phyloP scores from a whole-genome alignment of 1,139 yeast genomes.

The Nadsonia starkeyi-henricii region DNA sequence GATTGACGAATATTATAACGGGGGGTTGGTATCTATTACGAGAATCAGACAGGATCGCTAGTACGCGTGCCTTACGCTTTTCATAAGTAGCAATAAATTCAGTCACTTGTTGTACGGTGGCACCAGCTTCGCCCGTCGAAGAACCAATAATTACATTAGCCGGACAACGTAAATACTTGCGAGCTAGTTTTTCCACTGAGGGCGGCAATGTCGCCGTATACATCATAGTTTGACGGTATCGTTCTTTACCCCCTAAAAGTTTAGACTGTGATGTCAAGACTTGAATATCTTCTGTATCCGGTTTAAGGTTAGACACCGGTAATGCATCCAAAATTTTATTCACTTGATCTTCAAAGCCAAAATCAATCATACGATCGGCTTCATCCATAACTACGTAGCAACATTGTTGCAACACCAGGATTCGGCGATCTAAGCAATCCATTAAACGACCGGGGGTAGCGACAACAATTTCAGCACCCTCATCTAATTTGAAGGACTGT shows the following conservation, averaged over 20 bases:
- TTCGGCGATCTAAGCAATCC: slow-evolving; percentile 60
- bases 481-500: slow-evolving; percentile 42
- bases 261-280: slow-evolving; percentile 11
- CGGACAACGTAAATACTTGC: slow-evolving; percentile 44
- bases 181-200: slow-evolving; percentile 51
- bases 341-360: slow-evolving; percentile 83
- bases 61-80: slow-evolving; percentile 24
- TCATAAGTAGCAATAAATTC: slow-evolving; percentile 36
- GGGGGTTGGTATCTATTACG: slow-evolving; percentile 30
- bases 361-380: slow-evolving; percentile 88
- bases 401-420: slow-evolving; percentile 47
- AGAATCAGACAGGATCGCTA: slow-evolving; percentile 20
- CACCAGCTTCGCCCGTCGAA: slow-evolving; percentile 45
- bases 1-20: slow-evolving; percentile 71
- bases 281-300: slow-evolving; percentile 13
- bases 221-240: slow-evolving; percentile 54
- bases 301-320: slow-evolving; percentile 26
- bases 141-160: slow-evolving; percentile 54
- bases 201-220: slow-evolving; percentile 89
- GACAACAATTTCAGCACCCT: slow-evolving; percentile 69
- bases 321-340: slow-evolving; percentile 39
- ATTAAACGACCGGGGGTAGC: slow-evolving; percentile 90
- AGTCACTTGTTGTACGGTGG: slow-evolving; percentile 54
- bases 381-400: slow-evolving; percentile 73
- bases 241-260: slow-evolving; percentile 12